Percentiles rank a stretch among this genome's conserved stretches.
Conservation (phyloP, 768 basidiomycete species). For the Amyloporia xantha region DNA sequence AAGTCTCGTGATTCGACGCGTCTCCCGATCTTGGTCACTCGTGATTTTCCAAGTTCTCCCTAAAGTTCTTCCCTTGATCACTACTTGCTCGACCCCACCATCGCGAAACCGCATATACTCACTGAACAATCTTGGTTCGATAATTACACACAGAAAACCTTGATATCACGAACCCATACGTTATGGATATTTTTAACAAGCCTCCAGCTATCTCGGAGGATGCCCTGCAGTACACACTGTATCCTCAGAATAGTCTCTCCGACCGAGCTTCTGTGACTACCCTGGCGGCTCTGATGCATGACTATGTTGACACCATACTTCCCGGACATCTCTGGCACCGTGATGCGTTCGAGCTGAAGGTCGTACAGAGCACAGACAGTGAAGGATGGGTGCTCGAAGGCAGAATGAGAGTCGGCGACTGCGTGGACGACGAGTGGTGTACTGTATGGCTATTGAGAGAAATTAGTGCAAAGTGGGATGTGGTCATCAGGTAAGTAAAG, state of each 20-base stretch:
- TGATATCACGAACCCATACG: too few relatives aligned
- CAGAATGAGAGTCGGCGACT: constrained; percentile 87
- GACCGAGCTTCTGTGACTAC: constrained; percentile 58
- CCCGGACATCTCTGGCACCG: constrained; percentile 76
- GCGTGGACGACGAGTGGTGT: constrained; percentile 98
- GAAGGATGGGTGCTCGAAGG: constrained; percentile 67
- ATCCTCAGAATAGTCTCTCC: constrained; percentile 46
- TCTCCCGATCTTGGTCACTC: neutral
- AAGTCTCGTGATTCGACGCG: constrained; percentile 2
- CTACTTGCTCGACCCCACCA: neutral
- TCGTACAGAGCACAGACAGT: constrained; percentile 41
- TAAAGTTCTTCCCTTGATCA: neutral
- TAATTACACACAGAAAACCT: too few relatives aligned
- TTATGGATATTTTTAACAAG: constrained; percentile 58
- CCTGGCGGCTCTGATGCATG: constrained; percentile 61
- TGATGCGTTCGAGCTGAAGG: constrained; percentile 74
- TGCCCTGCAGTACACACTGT: constrained; percentile 70
- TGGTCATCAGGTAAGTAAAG: constrained; percentile 65
- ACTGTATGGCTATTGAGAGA: constrained; percentile 83
- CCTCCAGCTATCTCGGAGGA: constrained; percentile 81
- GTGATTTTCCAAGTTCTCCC: neutral
- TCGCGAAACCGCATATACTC: neutral
- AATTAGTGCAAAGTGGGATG: constrained; percentile 72
- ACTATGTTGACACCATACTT: constrained; percentile 48
- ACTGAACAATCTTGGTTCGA: too few relatives aligned